Base-by-base conservation (phyloP, 2,329 filamentous ascomycete genomes). In the Davidsoniella eucalypti region DNA sequence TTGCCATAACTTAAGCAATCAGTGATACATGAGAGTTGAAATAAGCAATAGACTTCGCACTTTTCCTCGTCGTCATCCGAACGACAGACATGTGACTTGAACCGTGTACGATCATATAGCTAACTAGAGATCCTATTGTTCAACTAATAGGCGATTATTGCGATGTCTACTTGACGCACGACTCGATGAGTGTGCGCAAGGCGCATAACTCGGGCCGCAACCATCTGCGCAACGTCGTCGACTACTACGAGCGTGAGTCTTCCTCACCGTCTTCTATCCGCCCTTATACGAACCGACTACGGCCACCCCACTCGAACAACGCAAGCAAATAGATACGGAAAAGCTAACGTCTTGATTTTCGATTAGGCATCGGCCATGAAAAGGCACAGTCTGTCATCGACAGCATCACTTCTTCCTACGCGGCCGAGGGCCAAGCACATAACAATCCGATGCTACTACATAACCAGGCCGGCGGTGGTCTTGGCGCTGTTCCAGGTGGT, bases 111-210 rank as follows among this genome's bases (percentile, higher is more conserved):
- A 33, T 12, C 6, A 33, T 33, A 10, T 12, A 33, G 26, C 26
- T 33, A 12, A 33, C 26, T 33, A 33, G 5, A 33, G 8, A 9
- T 33, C 26, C 10, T 33, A 33, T 9, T 33, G 26, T 12, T 33
- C 26, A 26, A 17, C n/a, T 25, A 29, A 23, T 42, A 68, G 67
- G 88, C 75, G 92, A 98, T 67, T 98, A 98, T 69, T 98, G 92
- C 77, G 92, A 98, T 83, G 92, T 98, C 67, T 98, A 98, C 76
- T 84, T 98, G 60, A 98, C 92, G 58, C 92, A 98, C 76, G 92
- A 98, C 75, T 94, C 87, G 43, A 96, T 96, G 90, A 94, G 87
- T 69, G 92, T 98, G 68, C 88, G 92, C 60, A 96, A 96, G 71
- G 92, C 92, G 46, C 92, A 98, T 69, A 98, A 98, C 72, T 84